These are phyloP conservation scores for Arabis hirsuta DNA, from an alignment of 345 rosid species.

Conservation along the genomic window DNA sequence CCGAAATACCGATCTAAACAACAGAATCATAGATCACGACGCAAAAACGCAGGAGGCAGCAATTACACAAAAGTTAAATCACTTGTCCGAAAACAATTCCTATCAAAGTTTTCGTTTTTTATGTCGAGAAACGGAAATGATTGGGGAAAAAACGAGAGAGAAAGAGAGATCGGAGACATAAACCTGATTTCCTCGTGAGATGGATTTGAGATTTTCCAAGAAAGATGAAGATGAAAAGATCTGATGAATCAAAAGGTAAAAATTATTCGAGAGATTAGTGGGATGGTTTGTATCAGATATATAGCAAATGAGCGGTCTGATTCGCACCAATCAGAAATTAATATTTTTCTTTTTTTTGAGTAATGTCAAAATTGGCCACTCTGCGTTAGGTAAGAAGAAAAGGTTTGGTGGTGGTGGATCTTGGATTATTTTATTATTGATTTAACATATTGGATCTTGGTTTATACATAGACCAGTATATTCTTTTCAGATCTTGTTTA, in stretches of 20 bases:
- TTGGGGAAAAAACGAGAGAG: background rate
- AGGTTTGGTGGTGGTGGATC: constrained; percentile 29
- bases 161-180: constrained; percentile 24
- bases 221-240: background rate
- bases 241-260: background rate
- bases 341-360: background rate
- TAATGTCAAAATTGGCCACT: constrained; percentile 42
- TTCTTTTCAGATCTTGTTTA: constrained; percentile 16
- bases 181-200: constrained; percentile 15
- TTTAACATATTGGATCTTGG: too few relatives aligned
- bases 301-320: constrained; percentile 41
- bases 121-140: background rate
- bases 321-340: constrained; percentile 25
- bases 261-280: background rate
- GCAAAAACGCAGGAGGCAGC: background rate
- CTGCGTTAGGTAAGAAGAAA: constrained; percentile 39
- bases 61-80: background rate
- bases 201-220: background rate
- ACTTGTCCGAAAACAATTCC: background rate
- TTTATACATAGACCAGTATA: background rate
- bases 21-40: constrained; percentile 18
- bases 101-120: background rate
- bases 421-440: background rate
- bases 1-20: constrained; percentile 19
- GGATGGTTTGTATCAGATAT: constrained; percentile 21